Base-by-base conservation (phyloP, 805 yeast genomes). In the Candida awuae region DNA sequence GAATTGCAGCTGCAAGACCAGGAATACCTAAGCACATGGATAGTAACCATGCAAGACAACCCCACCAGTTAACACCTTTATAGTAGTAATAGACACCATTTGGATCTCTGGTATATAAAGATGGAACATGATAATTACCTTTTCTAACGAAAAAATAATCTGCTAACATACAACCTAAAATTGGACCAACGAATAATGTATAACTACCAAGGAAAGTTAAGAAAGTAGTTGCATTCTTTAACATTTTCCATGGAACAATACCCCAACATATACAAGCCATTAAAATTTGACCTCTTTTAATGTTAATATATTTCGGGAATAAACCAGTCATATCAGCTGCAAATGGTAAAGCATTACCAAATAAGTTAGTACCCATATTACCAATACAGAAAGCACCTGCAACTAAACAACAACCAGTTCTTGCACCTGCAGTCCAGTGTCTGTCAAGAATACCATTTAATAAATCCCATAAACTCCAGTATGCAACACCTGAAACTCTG, bases 251-350 rank as follows among this genome's bases (percentile, higher is more conserved):
- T 16, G 73, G 73, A 42, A 61, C 61, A 25, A 57, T 52, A 7
- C 52, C 59, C 61, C 62, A 59, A 3, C 65, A 53, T 18, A 60
- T 44, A 17, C 50, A 33, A 7, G 52, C 58, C 33, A 62, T 62
- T 33, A 70, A 47, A 49, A 64, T 54, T 32, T 72, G 67, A 22
- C 79, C 80, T 39, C 75, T 56, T 28, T 56, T 54, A 30, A 71
- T 65, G 45, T 65, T 66, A 43, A 70, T 54, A 44, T 59, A 66
- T 37, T 55, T 56, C 29, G 75, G 75, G 32, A 63, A 59, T 45
- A 72, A 47, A 46, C 68, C 75, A 25, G 73, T 66, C 47, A 73
- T 46, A 46, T 71, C 77, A 55, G 70, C 73, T 25, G 73, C 76
- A 22, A 70, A 71, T 37, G 73, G 60, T 29, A 66, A 55, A 31